Base-by-base conservation (phyloP, 2,329 filamentous ascomycete genomes). In the Emmonsiellopsis sp. region DNA sequence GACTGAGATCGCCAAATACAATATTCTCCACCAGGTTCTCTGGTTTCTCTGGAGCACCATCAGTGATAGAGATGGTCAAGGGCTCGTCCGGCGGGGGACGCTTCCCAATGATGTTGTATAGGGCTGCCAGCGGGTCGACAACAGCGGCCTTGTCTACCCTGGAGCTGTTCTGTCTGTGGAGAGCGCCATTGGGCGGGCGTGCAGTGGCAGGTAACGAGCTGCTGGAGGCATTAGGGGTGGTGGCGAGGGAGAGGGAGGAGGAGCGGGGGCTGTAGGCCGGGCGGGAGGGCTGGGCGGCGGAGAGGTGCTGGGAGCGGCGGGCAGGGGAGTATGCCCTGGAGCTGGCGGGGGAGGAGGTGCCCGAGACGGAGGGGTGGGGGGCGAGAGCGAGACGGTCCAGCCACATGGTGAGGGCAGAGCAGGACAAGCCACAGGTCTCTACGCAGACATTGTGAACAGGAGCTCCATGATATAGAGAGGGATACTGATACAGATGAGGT, bases 301-400 rank as follows among this genome's bases (percentile, higher is more conserved):
- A 84, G 55, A 87, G 80, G 64, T 80, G 82, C 65, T 80, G 83
- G 10, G 85, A 82, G 50, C 81, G 80, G 41, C 82, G 79, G 31
- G 84, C 79, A 47, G 88, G 86, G 58, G 89, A 90, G 65, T 83
- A 86, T 49, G 85, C 76, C 66, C 89, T 20, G 13, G 35, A 38
- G 35, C 79, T 83, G 55, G 78, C 77, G 56, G 83, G 74, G 65
- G 82, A 76, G 53, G 83, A 80, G 55, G 82, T 82, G 58, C 80
- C 78, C 54, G 81, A 76, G 71, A 82, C 75, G 68, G 81, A 83
- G 54, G 84, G 80, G 70, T 86, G 84, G 63, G 80, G 83, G 59
- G 86, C 85, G 60, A 95, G 83, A 68, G 86, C 85, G 60, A 95
- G 83, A 68, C 90, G 86, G 75, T 95, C 90, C 66, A 94, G 83